Percentiles rank a stretch among this genome's conserved stretches.
These are phyloP conservation scores for Zalaria obscura DNA, from an alignment of 2,329 filamentous ascomycete species.

Conservation along the genomic window DNA sequence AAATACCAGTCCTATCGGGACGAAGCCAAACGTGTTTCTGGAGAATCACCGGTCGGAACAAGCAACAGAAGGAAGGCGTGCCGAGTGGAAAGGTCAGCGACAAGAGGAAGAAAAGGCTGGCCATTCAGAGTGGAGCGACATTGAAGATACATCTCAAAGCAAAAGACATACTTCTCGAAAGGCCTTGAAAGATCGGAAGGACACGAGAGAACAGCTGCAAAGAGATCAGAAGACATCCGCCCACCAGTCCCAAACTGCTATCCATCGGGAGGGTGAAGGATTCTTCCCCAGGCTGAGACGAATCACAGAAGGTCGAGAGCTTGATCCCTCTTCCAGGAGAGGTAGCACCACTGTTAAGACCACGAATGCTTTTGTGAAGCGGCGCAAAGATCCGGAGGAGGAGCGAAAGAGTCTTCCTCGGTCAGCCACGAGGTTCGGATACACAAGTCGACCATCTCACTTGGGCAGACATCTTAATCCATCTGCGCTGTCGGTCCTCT, in stretches of 20 bases:
- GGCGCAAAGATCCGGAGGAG: not conserved
- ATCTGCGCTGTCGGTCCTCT: conserved; percentile 21
- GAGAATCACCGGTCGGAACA: conserved; percentile 10
- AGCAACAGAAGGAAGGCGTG: conserved; percentile 4
- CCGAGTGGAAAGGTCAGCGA: conserved; percentile 9
- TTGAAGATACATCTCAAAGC: conserved; percentile 9
- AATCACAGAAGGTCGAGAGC: not conserved
- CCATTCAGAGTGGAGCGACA: conserved; percentile 15
- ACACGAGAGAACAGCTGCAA: not conserved
- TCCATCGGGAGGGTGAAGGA: conserved; percentile 5
- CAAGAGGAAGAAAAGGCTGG: conserved; percentile 7
- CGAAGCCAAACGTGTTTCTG: conserved; percentile 10
- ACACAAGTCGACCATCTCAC: conserved; percentile 21
- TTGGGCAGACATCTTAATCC: too few species aligned
- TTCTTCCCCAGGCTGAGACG: conserved; percentile 23
- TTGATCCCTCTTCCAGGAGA: not conserved
- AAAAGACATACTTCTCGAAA: not conserved
- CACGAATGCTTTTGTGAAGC: too few species aligned
- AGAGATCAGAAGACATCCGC: not conserved
- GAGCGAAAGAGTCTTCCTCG: not conserved
- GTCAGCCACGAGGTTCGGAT: conserved; percentile 16
- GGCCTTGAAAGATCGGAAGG: too few species aligned
- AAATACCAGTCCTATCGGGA: conserved; percentile 8
- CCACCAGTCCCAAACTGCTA: not conserved
- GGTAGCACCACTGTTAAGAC: too few species aligned